Evolutionary conservation across 495 filamentous ascomycete species (phyloP), one percentile per base, ranked within the genome.

Genomic region (Ramalina intermedia): DNA sequence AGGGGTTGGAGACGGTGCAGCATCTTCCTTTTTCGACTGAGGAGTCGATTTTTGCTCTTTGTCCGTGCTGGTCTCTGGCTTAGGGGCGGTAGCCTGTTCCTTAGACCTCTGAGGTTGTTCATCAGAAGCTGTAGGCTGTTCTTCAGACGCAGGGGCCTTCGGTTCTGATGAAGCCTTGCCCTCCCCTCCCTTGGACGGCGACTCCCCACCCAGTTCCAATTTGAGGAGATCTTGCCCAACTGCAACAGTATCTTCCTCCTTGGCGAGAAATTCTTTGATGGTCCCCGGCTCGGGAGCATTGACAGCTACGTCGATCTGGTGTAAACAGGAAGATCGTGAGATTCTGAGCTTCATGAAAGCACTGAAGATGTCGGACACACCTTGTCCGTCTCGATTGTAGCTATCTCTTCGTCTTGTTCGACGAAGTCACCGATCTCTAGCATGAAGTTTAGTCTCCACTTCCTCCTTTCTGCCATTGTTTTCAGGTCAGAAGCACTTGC

Each of bases 341-440:
- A 44, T 4, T 2, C 9, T 8, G 1, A 17, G 4, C 9, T n/a
- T n/a, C 14, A n/a, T 17, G 4, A 11, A 4, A 20, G 36, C 13
- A 27, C 16, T 29, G 37, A 21, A 44, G 41, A 27, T 18, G 29
- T 33, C 12, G 2, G 2, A 51, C 65, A 53, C 72, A 88, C 89
- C 84, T 99, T 99, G 74, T 99, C 93, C n/a, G 91, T 99, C 67
- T 99, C 91, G 61, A 99, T 99, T 33, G 93, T 94, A 26, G 91
- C 93, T 61, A 99, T 91, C 64, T 96, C 93, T 66, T 99, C 93
- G 60, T 96, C 93, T 60, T 82, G 81, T 69, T 91, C 85, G 14
- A 99, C 88, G 57, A 76, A 91, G 69, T 99, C 93, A 48, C 91
- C 91, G 62, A 95, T 72, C 69, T 94, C 79, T 80, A 45, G 26